Evolutionary conservation across 1,139 yeast genomes (phyloP).

Genomic region (Saccharomyces hybrid): DNA sequence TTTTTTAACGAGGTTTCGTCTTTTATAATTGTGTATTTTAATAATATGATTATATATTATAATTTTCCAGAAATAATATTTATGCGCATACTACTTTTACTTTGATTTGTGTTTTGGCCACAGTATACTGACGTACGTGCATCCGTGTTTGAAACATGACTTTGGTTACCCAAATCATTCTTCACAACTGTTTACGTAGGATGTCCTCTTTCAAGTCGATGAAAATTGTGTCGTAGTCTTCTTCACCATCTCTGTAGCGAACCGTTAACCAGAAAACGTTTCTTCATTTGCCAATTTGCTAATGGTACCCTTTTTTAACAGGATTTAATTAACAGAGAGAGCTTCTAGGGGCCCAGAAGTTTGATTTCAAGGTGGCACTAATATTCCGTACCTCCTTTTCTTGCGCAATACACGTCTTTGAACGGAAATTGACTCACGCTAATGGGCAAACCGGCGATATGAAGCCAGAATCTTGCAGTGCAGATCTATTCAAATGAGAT

Average conservation of each 20-base stretch:
- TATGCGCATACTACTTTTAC: not conserved
- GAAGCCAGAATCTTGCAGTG: no score
- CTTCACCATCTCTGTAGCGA: conserved; percentile 17
- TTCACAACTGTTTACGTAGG: not conserved
- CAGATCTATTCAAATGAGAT: no score
- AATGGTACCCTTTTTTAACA: no score
- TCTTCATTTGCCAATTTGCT: conserved; percentile 4
- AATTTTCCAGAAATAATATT: not conserved
- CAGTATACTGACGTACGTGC: not conserved
- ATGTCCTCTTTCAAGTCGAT: conserved; percentile 7
- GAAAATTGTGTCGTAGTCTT: conserved; percentile 15
- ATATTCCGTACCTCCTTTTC: no score
- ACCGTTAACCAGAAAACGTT: no score
- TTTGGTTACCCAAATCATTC: conserved; percentile 2
- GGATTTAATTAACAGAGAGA: no score
- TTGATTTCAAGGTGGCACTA: no score
- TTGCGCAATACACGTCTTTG: no score
- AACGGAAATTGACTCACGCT: no score
- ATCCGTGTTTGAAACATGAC: not conserved
- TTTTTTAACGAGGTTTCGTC: not conserved
- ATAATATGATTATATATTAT: not conserved
- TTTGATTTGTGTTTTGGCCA: not conserved
- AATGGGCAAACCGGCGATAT: no score
- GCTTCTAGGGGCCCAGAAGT: no score
- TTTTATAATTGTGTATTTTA: conserved; percentile 2